phyloP scores from a whole-genome alignment of 495 filamentous ascomycete genomes.

The Cladorrhinum samala region DNA sequence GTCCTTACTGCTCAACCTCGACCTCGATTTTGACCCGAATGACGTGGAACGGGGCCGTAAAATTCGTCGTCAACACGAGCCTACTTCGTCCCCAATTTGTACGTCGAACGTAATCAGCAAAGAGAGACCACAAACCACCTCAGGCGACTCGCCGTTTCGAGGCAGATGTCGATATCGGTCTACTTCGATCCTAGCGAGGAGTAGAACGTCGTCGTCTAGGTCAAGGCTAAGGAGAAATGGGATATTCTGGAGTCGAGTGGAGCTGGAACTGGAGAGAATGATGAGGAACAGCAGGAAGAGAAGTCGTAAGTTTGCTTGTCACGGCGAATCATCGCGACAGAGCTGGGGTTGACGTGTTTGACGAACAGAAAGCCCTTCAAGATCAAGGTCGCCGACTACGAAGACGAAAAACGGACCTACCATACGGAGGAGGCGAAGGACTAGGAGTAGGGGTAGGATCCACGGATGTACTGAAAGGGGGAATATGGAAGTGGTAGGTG shows the following conservation, averaged over 20 bases:
- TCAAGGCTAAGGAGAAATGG: not conserved
- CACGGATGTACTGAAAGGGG: not conserved
- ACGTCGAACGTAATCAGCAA: not conserved
- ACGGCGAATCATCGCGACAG: not conserved
- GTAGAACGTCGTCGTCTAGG: not conserved
- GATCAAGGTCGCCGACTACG: slow-evolving; percentile 10
- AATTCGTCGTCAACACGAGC: not conserved
- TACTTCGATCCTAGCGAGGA: not conserved
- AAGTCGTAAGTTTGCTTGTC: slow-evolving; percentile 8
- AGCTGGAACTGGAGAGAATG: not conserved
- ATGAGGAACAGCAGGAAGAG: not conserved
- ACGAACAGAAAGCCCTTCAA: slow-evolving; percentile 9
- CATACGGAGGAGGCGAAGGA: slow-evolving; percentile 10
- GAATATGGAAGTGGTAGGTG: not conserved
- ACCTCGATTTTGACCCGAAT: not conserved
- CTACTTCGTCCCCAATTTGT: not conserved
- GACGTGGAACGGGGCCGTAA: not conserved
- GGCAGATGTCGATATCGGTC: not conserved
- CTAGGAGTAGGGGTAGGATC: slow-evolving; percentile 11
- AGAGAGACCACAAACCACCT: not conserved
- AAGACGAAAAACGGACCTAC: not conserved
- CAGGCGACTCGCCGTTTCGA: not conserved
- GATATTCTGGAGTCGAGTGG: not conserved
- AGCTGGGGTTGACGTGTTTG: not conserved
- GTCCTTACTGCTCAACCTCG: not conserved